A percentile compares a stretch with the other conserved stretches of the same genome.
phyloP scores from a whole-genome alignment of 1,284 basidiomycete species.

The Tylopilus sp. region DNA sequence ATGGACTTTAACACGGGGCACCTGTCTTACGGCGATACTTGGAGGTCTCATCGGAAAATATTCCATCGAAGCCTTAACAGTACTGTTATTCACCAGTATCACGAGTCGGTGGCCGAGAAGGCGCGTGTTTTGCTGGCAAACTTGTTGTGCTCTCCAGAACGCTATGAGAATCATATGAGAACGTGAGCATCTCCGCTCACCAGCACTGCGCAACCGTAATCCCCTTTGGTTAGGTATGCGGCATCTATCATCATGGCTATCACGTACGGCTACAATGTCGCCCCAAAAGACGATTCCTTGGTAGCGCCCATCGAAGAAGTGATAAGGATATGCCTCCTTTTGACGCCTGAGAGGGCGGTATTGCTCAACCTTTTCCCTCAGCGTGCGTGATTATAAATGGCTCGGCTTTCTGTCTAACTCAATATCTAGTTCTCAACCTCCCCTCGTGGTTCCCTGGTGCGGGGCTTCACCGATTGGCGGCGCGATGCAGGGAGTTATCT shows the following conservation, averaged over 20 bases:
- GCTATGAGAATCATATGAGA: constrained; percentile 9
- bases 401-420: constrained; percentile 13
- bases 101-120: constrained; percentile 5
- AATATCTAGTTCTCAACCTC: constrained; percentile 21
- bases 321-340: constrained; percentile 2
- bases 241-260: constrained; percentile 23
- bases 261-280: constrained; percentile 23
- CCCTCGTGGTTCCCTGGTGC: constrained; percentile 37
- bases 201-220: background rate
- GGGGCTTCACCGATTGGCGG: constrained; percentile 23
- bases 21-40: constrained; percentile 13
- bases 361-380: constrained; percentile 21
- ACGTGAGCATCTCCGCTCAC: constrained; percentile 13
- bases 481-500: constrained; percentile 24
- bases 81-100: constrained; percentile 14
- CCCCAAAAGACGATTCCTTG: constrained; percentile 17
- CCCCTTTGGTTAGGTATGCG: constrained; percentile 13
- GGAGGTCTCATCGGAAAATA: constrained; percentile 19
- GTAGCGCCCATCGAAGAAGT: constrained; percentile 16
- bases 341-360: constrained; percentile 23
- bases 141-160: constrained; percentile 13
- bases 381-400: constrained; percentile 8
- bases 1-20: constrained; percentile 23
- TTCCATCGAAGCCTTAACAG: constrained; percentile 15
- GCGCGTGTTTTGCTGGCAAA: constrained; percentile 5